A percentile compares a stretch with the other conserved stretches of the same genome.
phyloP scores from a whole-genome alignment of 2,329 filamentous ascomycete genomes.

The Xenoacremonium recifei region DNA sequence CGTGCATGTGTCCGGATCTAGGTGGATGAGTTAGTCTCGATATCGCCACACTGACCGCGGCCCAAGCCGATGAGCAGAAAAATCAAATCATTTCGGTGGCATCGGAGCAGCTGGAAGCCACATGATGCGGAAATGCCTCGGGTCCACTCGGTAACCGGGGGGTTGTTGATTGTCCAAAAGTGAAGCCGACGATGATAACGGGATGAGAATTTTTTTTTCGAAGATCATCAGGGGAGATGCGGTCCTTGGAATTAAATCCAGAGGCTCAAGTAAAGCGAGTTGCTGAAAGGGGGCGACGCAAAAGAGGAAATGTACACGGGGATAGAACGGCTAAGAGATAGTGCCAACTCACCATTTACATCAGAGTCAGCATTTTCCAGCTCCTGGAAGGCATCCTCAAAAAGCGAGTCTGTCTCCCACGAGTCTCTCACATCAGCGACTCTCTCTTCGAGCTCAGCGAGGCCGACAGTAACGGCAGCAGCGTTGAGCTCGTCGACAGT shows the following conservation, averaged over 20 bases:
- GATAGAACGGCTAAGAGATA: slow-evolving; percentile 10
- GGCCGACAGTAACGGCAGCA: slow-evolving; percentile 34
- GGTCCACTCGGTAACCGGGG: slow-evolving; percentile 3
- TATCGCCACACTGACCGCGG: slow-evolving; percentile 6
- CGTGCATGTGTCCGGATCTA: slow-evolving; percentile 56
- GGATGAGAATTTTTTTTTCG: no score
- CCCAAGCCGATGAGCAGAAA: no score
- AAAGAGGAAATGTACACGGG: not conserved
- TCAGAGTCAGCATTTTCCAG: slow-evolving; percentile 51
- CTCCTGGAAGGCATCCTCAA: slow-evolving; percentile 61
- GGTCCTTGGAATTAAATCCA: not conserved
- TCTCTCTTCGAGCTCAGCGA: slow-evolving; percentile 49
- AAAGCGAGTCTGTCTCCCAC: slow-evolving; percentile 65
- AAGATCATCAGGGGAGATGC: no score
- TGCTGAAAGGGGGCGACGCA: not conserved
- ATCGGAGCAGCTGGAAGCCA: not conserved
- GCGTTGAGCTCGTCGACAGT: slow-evolving; percentile 35
- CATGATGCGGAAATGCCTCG: slow-evolving; percentile 8
- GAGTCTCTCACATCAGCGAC: slow-evolving; percentile 52
- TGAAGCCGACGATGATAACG: slow-evolving; percentile 2
- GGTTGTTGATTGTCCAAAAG: slow-evolving; percentile 6
- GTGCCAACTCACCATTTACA: slow-evolving; percentile 41
- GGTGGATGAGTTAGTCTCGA: slow-evolving; percentile 4
- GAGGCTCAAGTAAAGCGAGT: not conserved
- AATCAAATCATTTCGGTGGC: not conserved